Conservation (phyloP, 2,329 filamentous ascomycete species). For the Penicillium concentricum region DNA sequence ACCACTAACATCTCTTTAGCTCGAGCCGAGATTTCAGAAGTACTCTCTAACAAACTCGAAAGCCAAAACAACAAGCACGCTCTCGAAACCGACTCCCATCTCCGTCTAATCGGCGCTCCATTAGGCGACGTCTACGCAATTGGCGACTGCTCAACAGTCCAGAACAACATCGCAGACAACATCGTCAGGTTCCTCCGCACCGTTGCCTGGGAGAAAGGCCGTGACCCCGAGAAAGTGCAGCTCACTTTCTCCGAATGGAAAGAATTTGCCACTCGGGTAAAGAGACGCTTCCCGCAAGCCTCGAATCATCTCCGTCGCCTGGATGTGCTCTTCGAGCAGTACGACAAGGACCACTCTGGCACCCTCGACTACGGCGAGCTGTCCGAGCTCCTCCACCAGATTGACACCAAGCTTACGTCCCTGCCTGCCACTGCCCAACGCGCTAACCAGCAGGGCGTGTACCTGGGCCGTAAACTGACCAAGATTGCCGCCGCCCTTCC, state of each 20-base stretch:
- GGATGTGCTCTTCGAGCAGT: constrained; percentile 85
- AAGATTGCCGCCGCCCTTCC: constrained; percentile 77
- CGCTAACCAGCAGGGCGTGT: constrained; percentile 91
- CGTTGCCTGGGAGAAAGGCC: constrained; percentile 86
- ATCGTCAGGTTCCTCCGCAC: constrained; percentile 86
- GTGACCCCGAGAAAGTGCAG: constrained; percentile 82
- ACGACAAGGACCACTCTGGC: constrained; percentile 89
- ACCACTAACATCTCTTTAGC: constrained; percentile 39
- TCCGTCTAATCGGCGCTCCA: constrained; percentile 83
- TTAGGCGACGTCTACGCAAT: constrained; percentile 95
- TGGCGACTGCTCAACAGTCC: constrained; percentile 92
- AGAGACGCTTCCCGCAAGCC: constrained; percentile 87
- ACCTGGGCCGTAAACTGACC: constrained; percentile 91
- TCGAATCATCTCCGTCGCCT: constrained; percentile 81
- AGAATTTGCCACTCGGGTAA: constrained; percentile 76
- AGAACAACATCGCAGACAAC: constrained; percentile 94
- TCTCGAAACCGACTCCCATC: constrained; percentile 89
- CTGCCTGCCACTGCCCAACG: constrained; percentile 93
- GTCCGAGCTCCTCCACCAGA: constrained; percentile 81
- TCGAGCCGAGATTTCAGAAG: constrained; percentile 77
- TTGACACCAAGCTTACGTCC: constrained; percentile 91
- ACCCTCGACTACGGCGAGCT: constrained; percentile 94
- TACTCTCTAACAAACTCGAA: constrained; percentile 72
- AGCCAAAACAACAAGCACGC: constrained; percentile 85
- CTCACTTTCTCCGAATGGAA: constrained; percentile 89